Base-by-base conservation (phyloP, 2,329 filamentous ascomycete species). In the Penicillium rolfsii region DNA sequence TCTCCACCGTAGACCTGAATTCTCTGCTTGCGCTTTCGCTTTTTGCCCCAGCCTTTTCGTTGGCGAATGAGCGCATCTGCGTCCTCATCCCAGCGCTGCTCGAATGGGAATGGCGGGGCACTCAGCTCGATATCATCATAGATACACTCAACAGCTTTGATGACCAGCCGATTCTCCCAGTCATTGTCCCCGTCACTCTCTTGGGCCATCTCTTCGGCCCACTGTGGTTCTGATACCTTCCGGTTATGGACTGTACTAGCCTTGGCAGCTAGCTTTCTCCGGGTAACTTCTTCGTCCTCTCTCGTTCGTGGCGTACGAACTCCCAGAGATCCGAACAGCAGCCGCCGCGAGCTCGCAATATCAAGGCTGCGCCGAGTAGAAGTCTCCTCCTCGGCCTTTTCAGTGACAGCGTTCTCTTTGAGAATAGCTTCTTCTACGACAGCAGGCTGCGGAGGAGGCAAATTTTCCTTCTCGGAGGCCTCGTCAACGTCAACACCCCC, bases 81-180 rank as follows among this genome's bases (percentile, higher is more conserved):
- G 62, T 92, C 89, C 3, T 86, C 84, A 75, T 96, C 91, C 94
- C 93, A 97, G 50, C 91, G 85, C 74, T 97, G 93, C 16, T 90
- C 82, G 74, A 97, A 97, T 0, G 93, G 93, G 71, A 96, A 97
- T 0, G 93, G 91, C 0, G 94, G 93, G 36, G 91, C 84, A 56
- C 85, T 90, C 49, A 96, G 81, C 35, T 84, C 79, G 41, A 91
- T 79, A 5, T 83, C 84, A 33, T 90, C 84, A n/a, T 90, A 83
- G 63, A 87, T 86, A 76, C 93, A 97, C 74, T 98, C 94, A 0
- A 96, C 91, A 24, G 91, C 93, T 26, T 85, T 84, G 62, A 96
- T 87, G 11, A 81, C 84, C 61, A 97, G 88, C 66, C 87, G 91
- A 4, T 85, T 79, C 66, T 86, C 86, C 93, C 93, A 97, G 24